Percentiles rank a stretch among this genome's conserved stretches.
phyloP scores from a whole-genome alignment of 106 monocot genomes.

The Cymbidium sinense region DNA sequence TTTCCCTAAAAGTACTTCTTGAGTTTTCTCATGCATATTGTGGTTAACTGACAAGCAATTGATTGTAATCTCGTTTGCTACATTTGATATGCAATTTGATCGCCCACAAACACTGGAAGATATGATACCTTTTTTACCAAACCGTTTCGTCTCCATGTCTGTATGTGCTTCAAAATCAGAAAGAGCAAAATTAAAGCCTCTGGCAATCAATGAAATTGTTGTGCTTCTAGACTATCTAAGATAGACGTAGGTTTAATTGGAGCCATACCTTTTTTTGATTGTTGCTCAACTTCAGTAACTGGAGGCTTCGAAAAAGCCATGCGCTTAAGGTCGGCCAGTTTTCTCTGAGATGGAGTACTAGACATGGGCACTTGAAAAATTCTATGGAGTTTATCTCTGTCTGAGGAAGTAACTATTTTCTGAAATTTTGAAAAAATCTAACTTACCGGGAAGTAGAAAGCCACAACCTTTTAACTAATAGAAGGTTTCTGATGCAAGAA shows the following conservation, averaged over 20 bases:
- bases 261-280: conserved; percentile 9
- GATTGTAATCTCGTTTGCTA: conserved; percentile 3
- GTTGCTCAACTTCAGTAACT: conserved; percentile 7
- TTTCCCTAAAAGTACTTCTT: not conserved
- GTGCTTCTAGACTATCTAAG: conserved; percentile 7
- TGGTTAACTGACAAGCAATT: conserved; percentile 7
- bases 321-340: conserved; percentile 3
- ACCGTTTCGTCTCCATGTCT: conserved; percentile 5
- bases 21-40: conserved; percentile 3
- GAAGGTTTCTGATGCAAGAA: not conserved
- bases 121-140: not conserved
- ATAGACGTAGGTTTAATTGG: conserved; percentile 2
- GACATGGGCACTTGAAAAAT: conserved; percentile 16
- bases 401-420: conserved; percentile 33
- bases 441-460: not conserved
- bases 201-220: not conserved
- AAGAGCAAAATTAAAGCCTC: conserved; percentile 4
- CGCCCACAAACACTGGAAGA: conserved; percentile 4
- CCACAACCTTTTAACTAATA: not conserved
- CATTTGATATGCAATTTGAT: conserved; percentile 8
- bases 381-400: conserved; percentile 14
- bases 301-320: conserved; percentile 12
- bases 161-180: not conserved
- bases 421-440: conserved; percentile 11
- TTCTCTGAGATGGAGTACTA: conserved; percentile 11